A percentile compares a stretch with the other conserved stretches of the same genome.
phyloP scores from a whole-genome alignment of 352 stramenopile genomes.

The Phytophthora sojae region DNA sequence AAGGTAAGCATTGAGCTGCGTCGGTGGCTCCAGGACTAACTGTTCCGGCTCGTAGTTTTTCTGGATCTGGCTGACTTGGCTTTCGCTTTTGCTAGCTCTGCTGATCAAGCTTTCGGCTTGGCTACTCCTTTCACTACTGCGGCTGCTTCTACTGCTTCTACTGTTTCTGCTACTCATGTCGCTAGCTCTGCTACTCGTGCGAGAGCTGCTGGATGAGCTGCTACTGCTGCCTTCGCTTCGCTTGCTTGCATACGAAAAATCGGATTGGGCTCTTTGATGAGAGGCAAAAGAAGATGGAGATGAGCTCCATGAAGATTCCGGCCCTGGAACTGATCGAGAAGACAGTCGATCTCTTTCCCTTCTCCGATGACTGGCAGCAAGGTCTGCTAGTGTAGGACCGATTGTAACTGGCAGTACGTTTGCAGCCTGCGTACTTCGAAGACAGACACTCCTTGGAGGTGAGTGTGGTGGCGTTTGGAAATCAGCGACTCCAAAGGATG shows the following conservation, averaged over 20 bases:
- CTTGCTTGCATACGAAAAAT: too few relatives aligned
- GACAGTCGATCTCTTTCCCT: not conserved
- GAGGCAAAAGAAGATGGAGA: constrained; percentile 10
- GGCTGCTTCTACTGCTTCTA: constrained; percentile 1
- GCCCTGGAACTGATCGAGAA: not conserved
- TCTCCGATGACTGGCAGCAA: constrained; percentile 3
- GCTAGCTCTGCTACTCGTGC: constrained; percentile 7
- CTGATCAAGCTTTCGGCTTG: not conserved
- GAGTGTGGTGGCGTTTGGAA: constrained; percentile 3
- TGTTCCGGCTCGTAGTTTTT: not conserved
- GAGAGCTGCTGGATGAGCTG: not conserved
- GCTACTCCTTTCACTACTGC: not conserved
- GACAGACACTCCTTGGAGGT: not conserved
- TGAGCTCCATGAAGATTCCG: constrained; percentile 9
- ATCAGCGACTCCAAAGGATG: constrained; percentile 2
- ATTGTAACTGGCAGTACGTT: constrained; percentile 1
- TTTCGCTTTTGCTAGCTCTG: not conserved
- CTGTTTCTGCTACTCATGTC: constrained; percentile 3
- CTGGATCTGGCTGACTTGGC: not conserved
- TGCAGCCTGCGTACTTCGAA: not conserved
- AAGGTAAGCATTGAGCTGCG: constrained; percentile 1
- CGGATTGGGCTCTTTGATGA: too few relatives aligned
- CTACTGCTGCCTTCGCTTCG: not conserved
- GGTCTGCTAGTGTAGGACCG: constrained; percentile 34
- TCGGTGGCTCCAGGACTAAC: not conserved